Base-by-base conservation (phyloP, 306 rosid species). In the Cicer pinnatifidum region DNA sequence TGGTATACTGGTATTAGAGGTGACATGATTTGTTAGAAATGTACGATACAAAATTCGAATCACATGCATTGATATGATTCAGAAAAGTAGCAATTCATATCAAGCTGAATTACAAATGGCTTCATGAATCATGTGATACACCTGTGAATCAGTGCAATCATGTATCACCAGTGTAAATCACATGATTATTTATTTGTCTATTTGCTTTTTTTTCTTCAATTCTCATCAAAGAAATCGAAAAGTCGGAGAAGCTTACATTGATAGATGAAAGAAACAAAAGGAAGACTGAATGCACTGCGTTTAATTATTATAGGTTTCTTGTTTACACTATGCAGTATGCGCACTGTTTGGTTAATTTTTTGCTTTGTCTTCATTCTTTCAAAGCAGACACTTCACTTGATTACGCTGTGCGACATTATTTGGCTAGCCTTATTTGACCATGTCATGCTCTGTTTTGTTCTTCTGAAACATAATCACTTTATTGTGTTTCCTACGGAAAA, bases 381-480 rank as follows among this genome's bases (percentile, higher is more conserved):
- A 39, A 11, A 66, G 20, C 53, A 6, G 7, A 28, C 40, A 20
- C 8, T 20, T 28, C 15, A 9, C 37, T 11, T 8, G 10, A 8
- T 11, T 60, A 35, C 43, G 7, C 11, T 37, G 15, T n/a, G 67
- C 9, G 43, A 39, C 41, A 3, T 58, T 28, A 11, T 37, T 12
- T 38, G 45, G 16, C 39, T 2, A 39, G 48, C 70, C 9, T 41
- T 41, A 4, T 67, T 46, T 67, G 43, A 46, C 50, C 10, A 40
- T 16, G 9, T 67, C 57, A 12, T 67, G 43, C 44, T 20, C 43
- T 46, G 57, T 28, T 12, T 28, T 47, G 73, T 68, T 68, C 59
- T 23, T 47, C 33, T 8, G 59, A 48, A 35, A 68, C 9, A 68
- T 9, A 65, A 65, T 43, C 39, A 10, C 17, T 40, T 40, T 17